These are phyloP conservation scores for Fraxinus cuspidata DNA, from an alignment of 257 asterid genomes.

Conservation along the genomic window DNA sequence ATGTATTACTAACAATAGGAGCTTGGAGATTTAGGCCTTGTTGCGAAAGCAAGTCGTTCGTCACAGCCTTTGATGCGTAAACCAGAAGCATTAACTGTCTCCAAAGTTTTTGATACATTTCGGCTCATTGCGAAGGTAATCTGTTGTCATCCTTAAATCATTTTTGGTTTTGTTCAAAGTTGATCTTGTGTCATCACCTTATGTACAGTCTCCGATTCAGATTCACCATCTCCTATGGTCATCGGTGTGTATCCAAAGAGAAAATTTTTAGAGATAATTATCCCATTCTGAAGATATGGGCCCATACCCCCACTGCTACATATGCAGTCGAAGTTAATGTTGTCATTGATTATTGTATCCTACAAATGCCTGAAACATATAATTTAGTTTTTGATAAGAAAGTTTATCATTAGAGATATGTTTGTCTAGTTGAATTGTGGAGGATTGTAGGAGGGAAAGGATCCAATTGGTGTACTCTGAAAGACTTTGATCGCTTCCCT, in stretches of 20 bases:
- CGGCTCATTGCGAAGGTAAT: slow-evolving; percentile 81
- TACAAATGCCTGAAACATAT: background rate
- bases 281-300: background rate
- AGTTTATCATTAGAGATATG: no score
- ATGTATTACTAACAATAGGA: slow-evolving; percentile 45
- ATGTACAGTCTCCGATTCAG: background rate
- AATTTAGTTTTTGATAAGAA: no score
- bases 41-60: slow-evolving; percentile 88
- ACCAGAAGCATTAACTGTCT: slow-evolving; percentile 79
- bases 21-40: slow-evolving; percentile 94
- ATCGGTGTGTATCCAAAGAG: background rate
- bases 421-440: no score
- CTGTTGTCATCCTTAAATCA: background rate
- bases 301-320: background rate
- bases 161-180: slow-evolving; percentile 12
- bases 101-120: slow-evolving; percentile 82
- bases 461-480: no score
- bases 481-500: no score
- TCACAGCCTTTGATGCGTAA: slow-evolving; percentile 86
- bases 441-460: no score
- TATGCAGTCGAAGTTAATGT: background rate
- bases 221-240: slow-evolving; percentile 6
- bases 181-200: background rate
- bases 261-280: background rate
- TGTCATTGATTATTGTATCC: background rate